phyloP scores from a whole-genome alignment of 2,329 filamentous ascomycete genomes.

The Penicillium sp. region DNA sequence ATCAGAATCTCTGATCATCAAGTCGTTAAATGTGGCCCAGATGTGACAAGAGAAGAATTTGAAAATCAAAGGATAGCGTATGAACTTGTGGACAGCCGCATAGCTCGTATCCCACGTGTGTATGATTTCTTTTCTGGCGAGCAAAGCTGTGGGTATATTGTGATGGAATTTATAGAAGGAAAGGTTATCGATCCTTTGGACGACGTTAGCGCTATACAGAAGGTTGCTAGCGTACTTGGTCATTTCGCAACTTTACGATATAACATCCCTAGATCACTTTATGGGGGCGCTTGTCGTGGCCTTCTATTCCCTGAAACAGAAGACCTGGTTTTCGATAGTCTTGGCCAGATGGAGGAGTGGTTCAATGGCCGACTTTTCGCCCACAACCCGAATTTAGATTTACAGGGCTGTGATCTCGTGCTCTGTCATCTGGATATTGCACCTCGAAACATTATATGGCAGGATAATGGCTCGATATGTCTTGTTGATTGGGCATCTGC shows the following conservation, averaged over 20 bases:
- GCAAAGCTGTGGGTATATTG: constrained; percentile 18
- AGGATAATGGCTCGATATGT: constrained; percentile 21
- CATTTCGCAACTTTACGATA: constrained; percentile 13
- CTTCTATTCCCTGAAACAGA: constrained; percentile 20
- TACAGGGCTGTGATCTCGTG: constrained; percentile 8
- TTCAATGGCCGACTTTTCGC: constrained; percentile 21
- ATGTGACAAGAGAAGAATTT: constrained; percentile 12
- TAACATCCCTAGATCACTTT: constrained; percentile 10
- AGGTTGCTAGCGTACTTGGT: constrained; percentile 13
- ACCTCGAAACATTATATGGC: constrained; percentile 22
- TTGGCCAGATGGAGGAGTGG: constrained; percentile 18
- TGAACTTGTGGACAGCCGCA: constrained; percentile 14
- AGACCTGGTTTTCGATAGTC: constrained; percentile 16
- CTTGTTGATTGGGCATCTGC: constrained; percentile 27
- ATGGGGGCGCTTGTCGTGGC: constrained; percentile 12
- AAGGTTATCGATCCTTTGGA: constrained; percentile 18
- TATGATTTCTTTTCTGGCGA: constrained; percentile 17
- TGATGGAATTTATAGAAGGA: constrained; percentile 22
- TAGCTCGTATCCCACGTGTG: constrained; percentile 17
- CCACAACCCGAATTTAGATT: constrained; percentile 5
- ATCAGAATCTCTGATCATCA: constrained; percentile 16
- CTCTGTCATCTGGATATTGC: constrained; percentile 18
- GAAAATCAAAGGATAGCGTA: constrained; percentile 14
- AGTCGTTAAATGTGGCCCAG: constrained; percentile 16
- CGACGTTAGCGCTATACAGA: constrained; percentile 9